Base-by-base conservation (phyloP, 1,284 basidiomycete species). In the Ceratobasidium sp. region DNA sequence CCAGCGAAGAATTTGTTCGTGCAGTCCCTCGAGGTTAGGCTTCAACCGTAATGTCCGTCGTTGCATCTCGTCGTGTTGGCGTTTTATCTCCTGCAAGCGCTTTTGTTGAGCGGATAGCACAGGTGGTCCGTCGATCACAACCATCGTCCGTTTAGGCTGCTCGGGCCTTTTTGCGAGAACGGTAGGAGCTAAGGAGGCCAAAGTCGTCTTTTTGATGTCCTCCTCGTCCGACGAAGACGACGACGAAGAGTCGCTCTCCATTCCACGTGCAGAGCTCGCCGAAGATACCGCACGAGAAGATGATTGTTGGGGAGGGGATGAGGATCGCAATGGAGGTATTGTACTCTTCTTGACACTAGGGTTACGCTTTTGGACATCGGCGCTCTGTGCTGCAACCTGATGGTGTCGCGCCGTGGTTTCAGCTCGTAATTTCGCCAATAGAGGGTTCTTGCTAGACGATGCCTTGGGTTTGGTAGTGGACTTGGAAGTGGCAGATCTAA, bases 271-370 rank as follows among this genome's bases (percentile, higher is more conserved):
- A 10, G 60, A 65, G 20, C 60, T 65, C 6, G 60, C 47, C 3
- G 60, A 57, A 2, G 79, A 78, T 50, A 75, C 77, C 10, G 80
- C 77, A 0, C 75, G 78, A 17, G 75, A 76, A 13, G 73, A 73
- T 40, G 75, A 75, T 15, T 54, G 45, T 40, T 60, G 31, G 32
- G 62, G 10, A 65, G 62, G 8, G 65, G 40, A 7, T 57, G 56
- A 12, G 72, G 65, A 13, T 69, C 56, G 1, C n/a, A n/a, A n/a
- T n/a, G n/a, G n/a, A n/a, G n/a, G n/a, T n/a, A n/a, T n/a, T n/a
- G n/a, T n/a, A n/a, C n/a, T n/a, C n/a, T 56, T 13, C 49, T 69
- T 69, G 20, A 17, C 49, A 29, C n/a, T n/a, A n/a, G 47, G 29
- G 53, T 47, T 68, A 1, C 52, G 65, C 42, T 32, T 57, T 20